Conservation (phyloP, 2,329 filamentous ascomycete genomes). For the Diplocarpon mali region DNA sequence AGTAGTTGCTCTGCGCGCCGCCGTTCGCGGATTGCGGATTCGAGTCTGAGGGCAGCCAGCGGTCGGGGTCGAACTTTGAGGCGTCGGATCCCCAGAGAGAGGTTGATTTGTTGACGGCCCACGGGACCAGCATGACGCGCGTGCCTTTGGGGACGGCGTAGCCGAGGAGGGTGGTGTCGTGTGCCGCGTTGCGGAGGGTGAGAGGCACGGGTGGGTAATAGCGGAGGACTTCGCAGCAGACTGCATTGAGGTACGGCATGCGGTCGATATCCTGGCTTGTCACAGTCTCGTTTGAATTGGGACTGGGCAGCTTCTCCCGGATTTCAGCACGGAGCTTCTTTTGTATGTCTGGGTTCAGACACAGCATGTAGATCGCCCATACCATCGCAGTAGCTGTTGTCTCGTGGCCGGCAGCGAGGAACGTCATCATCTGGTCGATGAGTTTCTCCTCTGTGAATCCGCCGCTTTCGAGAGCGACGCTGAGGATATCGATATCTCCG, state of each 20-base stretch:
- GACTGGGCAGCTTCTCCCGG: constrained; percentile 44
- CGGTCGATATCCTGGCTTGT: constrained; percentile 52
- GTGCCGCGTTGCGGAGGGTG: constrained; percentile 53
- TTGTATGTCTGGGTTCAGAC: constrained; percentile 54
- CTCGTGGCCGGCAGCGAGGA: constrained; percentile 73
- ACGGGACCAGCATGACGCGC: constrained; percentile 50
- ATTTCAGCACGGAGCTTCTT: constrained; percentile 57
- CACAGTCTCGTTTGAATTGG: constrained; percentile 32
- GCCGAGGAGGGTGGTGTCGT: constrained; percentile 54
- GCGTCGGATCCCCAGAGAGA: constrained; percentile 70
- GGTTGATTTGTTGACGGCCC: constrained; percentile 58
- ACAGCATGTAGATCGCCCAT: constrained; percentile 66
- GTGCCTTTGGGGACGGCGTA: constrained; percentile 61
- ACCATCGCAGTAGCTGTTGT: constrained; percentile 66
- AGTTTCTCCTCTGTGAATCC: constrained; percentile 68
- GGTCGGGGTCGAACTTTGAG: constrained; percentile 63
- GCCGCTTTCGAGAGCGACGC: constrained; percentile 66
- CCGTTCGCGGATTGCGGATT: constrained; percentile 43
- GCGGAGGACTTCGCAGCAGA: constrained; percentile 68
- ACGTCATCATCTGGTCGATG: constrained; percentile 86
- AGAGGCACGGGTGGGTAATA: constrained; percentile 60
- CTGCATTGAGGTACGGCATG: constrained; percentile 69
- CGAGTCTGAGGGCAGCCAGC: constrained; percentile 48
- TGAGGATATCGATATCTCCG: constrained; percentile 62
- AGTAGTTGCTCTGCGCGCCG: constrained; percentile 65